A percentile compares a stretch with the other conserved stretches of the same genome.
phyloP scores from a whole-genome alignment of 1,284 basidiomycete genomes.

The Cryptococcus sp. region DNA sequence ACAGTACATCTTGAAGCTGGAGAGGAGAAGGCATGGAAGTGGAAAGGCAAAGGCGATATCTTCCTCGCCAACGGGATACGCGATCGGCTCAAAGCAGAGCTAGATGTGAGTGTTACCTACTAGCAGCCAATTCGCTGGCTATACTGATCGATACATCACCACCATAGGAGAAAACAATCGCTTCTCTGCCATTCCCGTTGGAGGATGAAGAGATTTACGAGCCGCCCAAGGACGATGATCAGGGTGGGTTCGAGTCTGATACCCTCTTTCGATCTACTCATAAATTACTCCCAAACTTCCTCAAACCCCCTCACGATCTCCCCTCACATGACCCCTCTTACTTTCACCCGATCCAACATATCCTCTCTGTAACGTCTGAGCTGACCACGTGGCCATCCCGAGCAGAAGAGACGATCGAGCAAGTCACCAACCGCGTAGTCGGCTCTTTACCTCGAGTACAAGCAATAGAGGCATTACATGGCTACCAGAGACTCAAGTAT shows the following conservation, averaged over 20 bases:
- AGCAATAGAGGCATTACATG: slow-evolving; percentile 51
- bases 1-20: neutral
- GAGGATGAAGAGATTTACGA: slow-evolving; percentile 50
- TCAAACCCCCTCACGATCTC: no score
- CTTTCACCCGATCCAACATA: no score
- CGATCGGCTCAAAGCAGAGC: slow-evolving; percentile 25
- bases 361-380: neutral
- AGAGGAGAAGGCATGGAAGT: slow-evolving; percentile 3
- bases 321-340: no score
- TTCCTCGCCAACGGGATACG: slow-evolving; percentile 46
- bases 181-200: slow-evolving; percentile 44
- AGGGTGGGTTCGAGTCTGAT: slow-evolving; percentile 16
- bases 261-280: no score
- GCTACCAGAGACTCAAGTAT: slow-evolving; percentile 50
- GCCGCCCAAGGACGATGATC: slow-evolving; percentile 42
- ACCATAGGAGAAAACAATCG: slow-evolving; percentile 21
- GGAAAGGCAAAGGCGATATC: slow-evolving; percentile 43
- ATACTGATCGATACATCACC: neutral
- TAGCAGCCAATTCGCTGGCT: neutral
- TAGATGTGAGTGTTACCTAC: slow-evolving; percentile 28
- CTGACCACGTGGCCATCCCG: no score
- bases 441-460: slow-evolving; percentile 44
- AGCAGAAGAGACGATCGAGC: slow-evolving; percentile 46
- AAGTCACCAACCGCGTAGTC: slow-evolving; percentile 44
- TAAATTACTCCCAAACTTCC: no score